Percentiles rank a stretch among this genome's conserved stretches.
Conservation (phyloP, 2,329 filamentous ascomycete species). For the Albophoma yamanashiensis region DNA sequence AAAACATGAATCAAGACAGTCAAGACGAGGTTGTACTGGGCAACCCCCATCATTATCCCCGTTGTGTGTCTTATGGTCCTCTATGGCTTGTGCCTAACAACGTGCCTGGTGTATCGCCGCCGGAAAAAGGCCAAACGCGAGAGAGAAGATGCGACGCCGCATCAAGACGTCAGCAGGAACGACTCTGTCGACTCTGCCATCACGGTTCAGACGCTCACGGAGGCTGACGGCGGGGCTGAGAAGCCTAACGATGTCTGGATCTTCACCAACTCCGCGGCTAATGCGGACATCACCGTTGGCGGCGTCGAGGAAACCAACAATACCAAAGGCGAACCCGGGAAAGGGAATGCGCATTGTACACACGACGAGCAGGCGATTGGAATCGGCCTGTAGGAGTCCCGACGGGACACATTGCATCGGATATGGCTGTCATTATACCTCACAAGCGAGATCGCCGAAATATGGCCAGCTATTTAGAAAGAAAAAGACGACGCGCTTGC, state of each 20-base stretch:
- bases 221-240: constrained; percentile 7
- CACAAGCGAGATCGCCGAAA: not conserved
- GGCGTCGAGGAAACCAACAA: not conserved
- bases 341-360: not conserved
- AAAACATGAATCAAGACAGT: constrained; percentile 8
- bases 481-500: not conserved
- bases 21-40: constrained; percentile 11
- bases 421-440: not conserved
- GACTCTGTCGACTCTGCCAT: constrained; percentile 12
- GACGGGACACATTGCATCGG: not conserved
- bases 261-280: not conserved
- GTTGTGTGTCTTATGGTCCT: constrained; percentile 17
- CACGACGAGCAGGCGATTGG: not conserved
- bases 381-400: not conserved
- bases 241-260: constrained; percentile 6
- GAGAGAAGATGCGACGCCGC: constrained; percentile 4
- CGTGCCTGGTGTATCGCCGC: constrained; percentile 16
- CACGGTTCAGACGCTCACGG: constrained; percentile 9
- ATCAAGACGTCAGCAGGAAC: constrained; percentile 8
- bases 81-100: constrained; percentile 16
- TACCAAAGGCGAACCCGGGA: not conserved
- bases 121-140: constrained; percentile 12
- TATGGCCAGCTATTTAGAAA: not conserved
- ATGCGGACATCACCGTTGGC: not conserved
- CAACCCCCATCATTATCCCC: constrained; percentile 17